These are phyloP conservation scores for Aureobasidium sp. DNA, from an alignment of 2,329 filamentous ascomycete genomes.

Conservation along the genomic window DNA sequence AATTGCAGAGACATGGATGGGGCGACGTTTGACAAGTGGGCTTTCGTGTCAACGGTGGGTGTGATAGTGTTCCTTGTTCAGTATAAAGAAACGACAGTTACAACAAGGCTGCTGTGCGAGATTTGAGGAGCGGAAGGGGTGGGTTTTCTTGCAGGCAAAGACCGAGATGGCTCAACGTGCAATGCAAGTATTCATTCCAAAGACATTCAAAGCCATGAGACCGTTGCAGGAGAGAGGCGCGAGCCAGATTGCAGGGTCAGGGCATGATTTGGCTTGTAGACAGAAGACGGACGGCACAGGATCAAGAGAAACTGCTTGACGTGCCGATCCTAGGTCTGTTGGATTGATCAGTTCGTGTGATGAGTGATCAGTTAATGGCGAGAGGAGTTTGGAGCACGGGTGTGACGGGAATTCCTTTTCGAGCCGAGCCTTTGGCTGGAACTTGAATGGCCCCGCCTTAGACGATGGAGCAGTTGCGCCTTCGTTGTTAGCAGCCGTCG, in stretches of 20 bases:
- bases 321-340: too few species aligned
- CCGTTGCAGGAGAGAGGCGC: background rate
- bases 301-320: background rate
- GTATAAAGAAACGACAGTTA: background rate
- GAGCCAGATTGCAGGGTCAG: constrained; percentile 4
- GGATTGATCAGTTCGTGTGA: background rate
- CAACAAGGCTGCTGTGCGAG: background rate
- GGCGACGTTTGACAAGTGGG: background rate
- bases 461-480: constrained; percentile 12
- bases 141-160: background rate
- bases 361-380: background rate
- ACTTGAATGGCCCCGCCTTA: constrained; percentile 10
- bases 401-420: constrained; percentile 8
- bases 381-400: background rate
- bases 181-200: constrained; percentile 2
- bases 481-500: constrained; percentile 14
- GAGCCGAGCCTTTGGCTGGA: constrained; percentile 9
- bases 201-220: background rate
- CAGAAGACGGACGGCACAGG: background rate
- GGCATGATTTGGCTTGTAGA: background rate
- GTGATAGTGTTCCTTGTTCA: background rate
- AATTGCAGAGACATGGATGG: background rate
- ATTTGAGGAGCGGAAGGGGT: background rate
- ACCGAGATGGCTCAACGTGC: constrained; percentile 3
- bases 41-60: background rate